Evolutionary conservation across 306 rosid species (phyloP), one percentile per base, ranked within the genome.

Genomic region (Psophocarpus tetragonolobus): DNA sequence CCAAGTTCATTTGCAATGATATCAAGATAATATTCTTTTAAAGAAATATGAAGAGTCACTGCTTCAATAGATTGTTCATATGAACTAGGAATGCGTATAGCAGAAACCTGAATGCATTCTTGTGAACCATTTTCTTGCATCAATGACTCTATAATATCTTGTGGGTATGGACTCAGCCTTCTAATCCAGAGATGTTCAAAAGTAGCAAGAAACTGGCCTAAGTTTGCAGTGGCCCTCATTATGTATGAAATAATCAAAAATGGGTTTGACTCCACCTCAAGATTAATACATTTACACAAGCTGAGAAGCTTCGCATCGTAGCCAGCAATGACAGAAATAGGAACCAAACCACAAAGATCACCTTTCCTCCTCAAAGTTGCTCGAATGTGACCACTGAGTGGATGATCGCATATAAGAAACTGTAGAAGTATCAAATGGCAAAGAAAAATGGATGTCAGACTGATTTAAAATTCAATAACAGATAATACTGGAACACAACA

Each of bases 341-440:
- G 97, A 78, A 92, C 45, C 11, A 71, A 72, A 76, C 96, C 92
- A 60, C 71, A 83, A 68, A 74, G 84, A 68, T 88, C 90, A 74
- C 87, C 91, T 86, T 95, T 85, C 74, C 94, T 89, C 88, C 56
- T 64, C 88, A 87, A 82, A 73, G 84, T 82, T 76, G 91, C 96
- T 84, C 90, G 91, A 58, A 95, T 74, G 83, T 95, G 99, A 81
- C 99, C 92, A 88, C 88, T 68, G 30, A 95, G 87, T 30, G 99
- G 99, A 80, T 91, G 96, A 74, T 82, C 84, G 73, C 80, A 60
- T 65, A 88, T 39, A 77, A 89, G 90, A 85, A 91, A 92, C 98
- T 95, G 92, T 48, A 84, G 35, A 81, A 61, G 71, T 39, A 72
- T 66, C 58, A 62, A 64, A 90, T 58, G 81, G 27, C 6, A 80